phyloP scores from a whole-genome alignment of 108 stramenopile genomes.

The Cyclostephanos tholiformis region DNA sequence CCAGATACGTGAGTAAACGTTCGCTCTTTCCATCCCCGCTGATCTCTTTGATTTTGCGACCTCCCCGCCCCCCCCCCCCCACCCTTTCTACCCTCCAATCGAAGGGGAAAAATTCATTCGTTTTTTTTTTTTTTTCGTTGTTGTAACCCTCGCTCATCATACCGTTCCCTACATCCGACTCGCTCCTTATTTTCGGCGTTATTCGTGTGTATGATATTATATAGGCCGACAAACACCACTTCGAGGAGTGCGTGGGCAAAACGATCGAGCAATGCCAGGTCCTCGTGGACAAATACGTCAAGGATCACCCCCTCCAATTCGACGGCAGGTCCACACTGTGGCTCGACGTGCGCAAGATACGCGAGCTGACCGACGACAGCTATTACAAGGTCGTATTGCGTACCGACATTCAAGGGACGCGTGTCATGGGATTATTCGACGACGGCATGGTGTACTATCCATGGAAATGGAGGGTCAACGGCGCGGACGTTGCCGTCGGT shows the following conservation, averaged over 20 bases:
- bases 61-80: not conserved
- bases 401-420: slow-evolving; percentile 14
- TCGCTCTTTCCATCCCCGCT: no score
- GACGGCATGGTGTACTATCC: slow-evolving; percentile 39
- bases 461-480: slow-evolving; percentile 29
- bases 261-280: slow-evolving; percentile 19
- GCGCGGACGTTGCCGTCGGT: slow-evolving; percentile 6
- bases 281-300: slow-evolving; percentile 10
- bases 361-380: slow-evolving; percentile 22
- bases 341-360: slow-evolving; percentile 21
- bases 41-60: not conserved
- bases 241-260: slow-evolving; percentile 27
- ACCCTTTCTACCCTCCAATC: no score
- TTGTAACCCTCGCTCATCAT: no score
- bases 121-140: no score
- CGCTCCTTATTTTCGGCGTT: no score
- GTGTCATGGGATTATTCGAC: slow-evolving; percentile 12
- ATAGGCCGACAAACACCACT: slow-evolving; percentile 19
- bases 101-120: no score
- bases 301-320: not conserved
- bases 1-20: not conserved
- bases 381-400: slow-evolving; percentile 32
- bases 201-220: not conserved
- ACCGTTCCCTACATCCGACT: no score
- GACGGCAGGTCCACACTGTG: slow-evolving; percentile 3